Evolutionary conservation across 176 grass and related monocot species (phyloP).

Genomic region (Metroxylon sagu): DNA sequence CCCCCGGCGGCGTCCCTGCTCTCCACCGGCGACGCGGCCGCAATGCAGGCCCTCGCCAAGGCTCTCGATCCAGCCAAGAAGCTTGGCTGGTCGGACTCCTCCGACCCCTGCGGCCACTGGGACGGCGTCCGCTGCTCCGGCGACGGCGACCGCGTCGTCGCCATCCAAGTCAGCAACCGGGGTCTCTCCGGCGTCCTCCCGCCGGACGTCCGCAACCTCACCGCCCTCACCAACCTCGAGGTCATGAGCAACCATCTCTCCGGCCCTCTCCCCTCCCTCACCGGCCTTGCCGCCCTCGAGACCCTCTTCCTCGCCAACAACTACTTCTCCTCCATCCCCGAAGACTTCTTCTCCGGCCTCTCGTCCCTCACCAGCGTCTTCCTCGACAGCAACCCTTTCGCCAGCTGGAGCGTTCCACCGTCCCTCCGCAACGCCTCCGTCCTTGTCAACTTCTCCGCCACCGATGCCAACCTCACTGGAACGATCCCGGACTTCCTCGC

Average conservation of each 20-base stretch:
- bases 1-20: background rate
- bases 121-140: constrained; percentile 11
- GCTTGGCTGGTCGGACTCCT: constrained; percentile 21
- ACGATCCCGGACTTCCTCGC: constrained; percentile 22
- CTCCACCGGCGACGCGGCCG: constrained; percentile 17
- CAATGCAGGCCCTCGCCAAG: constrained; percentile 25
- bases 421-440: constrained; percentile 1
- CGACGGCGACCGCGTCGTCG: constrained; percentile 7
- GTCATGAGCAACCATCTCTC: constrained; percentile 6
- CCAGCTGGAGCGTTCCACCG: constrained; percentile 10
- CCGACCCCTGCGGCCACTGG: constrained; percentile 29
- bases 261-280: constrained; percentile 13
- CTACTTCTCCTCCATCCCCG: constrained; percentile 25
- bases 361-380: constrained; percentile 15
- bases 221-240: constrained; percentile 18
- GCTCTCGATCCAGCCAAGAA: constrained; percentile 2
- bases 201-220: constrained; percentile 8
- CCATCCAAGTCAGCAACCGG: constrained; percentile 10
- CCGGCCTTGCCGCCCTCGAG: constrained; percentile 14
- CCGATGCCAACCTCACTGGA: constrained; percentile 20
- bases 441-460: constrained; percentile 27
- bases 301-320: constrained; percentile 14
- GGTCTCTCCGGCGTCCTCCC: constrained; percentile 8
- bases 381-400: constrained; percentile 32
- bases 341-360: constrained; percentile 19